Base-by-base conservation (phyloP, 768 basidiomycete genomes). In the Tylopilus subfusipes region DNA sequence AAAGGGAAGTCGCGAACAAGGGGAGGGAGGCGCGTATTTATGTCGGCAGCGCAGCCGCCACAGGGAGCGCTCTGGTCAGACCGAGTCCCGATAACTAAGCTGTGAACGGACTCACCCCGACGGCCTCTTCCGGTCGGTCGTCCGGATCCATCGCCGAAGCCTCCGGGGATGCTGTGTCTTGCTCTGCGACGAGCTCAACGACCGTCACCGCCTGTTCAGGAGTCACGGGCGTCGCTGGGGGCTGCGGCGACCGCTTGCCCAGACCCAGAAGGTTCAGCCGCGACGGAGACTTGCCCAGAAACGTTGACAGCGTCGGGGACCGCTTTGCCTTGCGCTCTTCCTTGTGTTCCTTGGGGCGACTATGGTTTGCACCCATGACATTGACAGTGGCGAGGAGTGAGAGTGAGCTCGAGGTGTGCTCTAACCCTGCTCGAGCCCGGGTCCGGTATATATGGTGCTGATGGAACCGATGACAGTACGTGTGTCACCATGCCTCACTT, bases 241-340 rank as follows among this genome's bases (percentile, higher is more conserved):
- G 60, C 25, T 67, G 68, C n/a, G 70, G 70, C 25, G 70, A 61
- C 38, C 65, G 67, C 49, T 33, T 71, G 0, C 67, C 59, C 38
- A 72, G 42, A 9, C 61, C 50, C 27, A 72, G 60, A 44, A 68
- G 44, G 54, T 61, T 68, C 29, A 71, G 51, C n/a, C 67, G 60
- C n/a, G 64, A 63, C 25, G 71, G 40, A 0, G 63, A 50, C 57
- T 68, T 72, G 55, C 60, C 58, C 16, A 68, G 45, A 43, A 68
- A 45, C 45, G 63, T 57, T 21, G 58, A 38, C 52, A 68, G 50
- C 44, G 70, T 62, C 39, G 50, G 48, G 31, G 66, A 65, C 2
- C 65, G 68, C 48, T 58, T 70, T 13, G 18, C 24, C 33, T 55
- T 68, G 46, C 48, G 65, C 40, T 61, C 65, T 40, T 68, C 65